phyloP scores from a whole-genome alignment of 495 filamentous ascomycete genomes.

The Aspergillus baeticus region DNA sequence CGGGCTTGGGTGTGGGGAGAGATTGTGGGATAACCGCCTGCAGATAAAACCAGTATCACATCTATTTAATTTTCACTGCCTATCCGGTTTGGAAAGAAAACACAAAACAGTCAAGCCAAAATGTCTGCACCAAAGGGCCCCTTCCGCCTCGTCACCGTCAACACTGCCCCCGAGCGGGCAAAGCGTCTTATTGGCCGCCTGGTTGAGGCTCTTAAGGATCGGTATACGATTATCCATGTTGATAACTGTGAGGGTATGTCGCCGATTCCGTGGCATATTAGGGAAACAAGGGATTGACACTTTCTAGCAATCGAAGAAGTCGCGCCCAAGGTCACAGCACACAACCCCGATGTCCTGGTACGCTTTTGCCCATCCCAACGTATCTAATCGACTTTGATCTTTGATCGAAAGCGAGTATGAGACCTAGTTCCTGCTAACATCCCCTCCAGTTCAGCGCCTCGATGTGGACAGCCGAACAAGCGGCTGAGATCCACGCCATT shows the following conservation, averaged over 20 bases:
- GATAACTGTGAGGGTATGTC: slow-evolving; percentile 56
- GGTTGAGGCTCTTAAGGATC: slow-evolving; percentile 56
- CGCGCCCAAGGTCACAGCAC: slow-evolving; percentile 44
- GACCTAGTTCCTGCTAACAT: too few relatives aligned
- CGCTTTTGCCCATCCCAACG: slow-evolving; percentile 9
- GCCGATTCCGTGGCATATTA: background rate
- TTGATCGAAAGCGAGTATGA: too few relatives aligned
- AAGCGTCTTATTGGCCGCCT: slow-evolving; percentile 59
- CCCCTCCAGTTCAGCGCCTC: slow-evolving; percentile 64
- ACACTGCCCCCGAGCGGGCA: slow-evolving; percentile 66
- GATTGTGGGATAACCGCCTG: background rate
- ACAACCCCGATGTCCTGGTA: slow-evolving; percentile 53
- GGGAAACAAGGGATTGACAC: slow-evolving; percentile 4
- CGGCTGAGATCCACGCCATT: slow-evolving; percentile 52
- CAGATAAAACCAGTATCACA: background rate
- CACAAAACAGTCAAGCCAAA: slow-evolving; percentile 11
- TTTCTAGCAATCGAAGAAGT: slow-evolving; percentile 51
- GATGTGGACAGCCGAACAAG: slow-evolving; percentile 65
- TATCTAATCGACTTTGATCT: too few relatives aligned
- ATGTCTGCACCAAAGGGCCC: slow-evolving; percentile 55
- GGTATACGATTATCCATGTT: slow-evolving; percentile 57
- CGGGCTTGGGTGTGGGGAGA: background rate
- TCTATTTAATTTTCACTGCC: background rate
- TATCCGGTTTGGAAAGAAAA: background rate
- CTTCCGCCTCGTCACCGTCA: slow-evolving; percentile 65